phyloP scores from a whole-genome alignment of 2,329 filamentous ascomycete species.

The Aureobasidium sp. region DNA sequence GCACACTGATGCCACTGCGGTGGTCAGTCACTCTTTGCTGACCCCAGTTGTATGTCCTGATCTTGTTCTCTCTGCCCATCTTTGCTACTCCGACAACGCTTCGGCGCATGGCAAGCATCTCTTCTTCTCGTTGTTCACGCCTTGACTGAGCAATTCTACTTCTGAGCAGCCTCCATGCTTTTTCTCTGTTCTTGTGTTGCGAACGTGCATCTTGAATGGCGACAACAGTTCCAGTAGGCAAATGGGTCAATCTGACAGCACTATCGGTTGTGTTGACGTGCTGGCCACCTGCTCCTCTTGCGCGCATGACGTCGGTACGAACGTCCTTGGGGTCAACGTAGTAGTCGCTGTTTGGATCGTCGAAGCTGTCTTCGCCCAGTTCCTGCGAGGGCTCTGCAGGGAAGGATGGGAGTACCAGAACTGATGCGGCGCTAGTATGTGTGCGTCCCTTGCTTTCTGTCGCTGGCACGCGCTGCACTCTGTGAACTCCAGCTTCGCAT shows the following conservation, averaged over 20 bases:
- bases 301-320: constrained; percentile 79
- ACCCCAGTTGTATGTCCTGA: constrained; percentile 79
- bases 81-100: constrained; percentile 70
- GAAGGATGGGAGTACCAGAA: constrained; percentile 85
- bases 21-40: constrained; percentile 85
- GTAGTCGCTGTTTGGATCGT: constrained; percentile 85
- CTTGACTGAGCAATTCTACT: constrained; percentile 72
- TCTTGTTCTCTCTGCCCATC: constrained; percentile 87
- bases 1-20: constrained; percentile 68
- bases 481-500: constrained; percentile 87
- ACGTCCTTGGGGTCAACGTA: constrained; percentile 83
- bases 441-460: constrained; percentile 88
- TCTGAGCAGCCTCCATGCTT: constrained; percentile 78
- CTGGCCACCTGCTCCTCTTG: constrained; percentile 86
- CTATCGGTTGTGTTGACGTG: constrained; percentile 99
- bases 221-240: constrained; percentile 78
- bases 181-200: constrained; percentile 80
- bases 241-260: constrained; percentile 84
- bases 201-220: constrained; percentile 90
- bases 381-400: constrained; percentile 49
- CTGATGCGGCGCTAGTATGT: constrained; percentile 86
- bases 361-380: constrained; percentile 52
- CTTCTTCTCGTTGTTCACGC: constrained; percentile 76
- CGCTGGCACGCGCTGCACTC: constrained; percentile 85
- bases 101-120: constrained; percentile 65